Base-by-base conservation (phyloP, 805 yeast species). In the Priceomyces melissophilus region DNA sequence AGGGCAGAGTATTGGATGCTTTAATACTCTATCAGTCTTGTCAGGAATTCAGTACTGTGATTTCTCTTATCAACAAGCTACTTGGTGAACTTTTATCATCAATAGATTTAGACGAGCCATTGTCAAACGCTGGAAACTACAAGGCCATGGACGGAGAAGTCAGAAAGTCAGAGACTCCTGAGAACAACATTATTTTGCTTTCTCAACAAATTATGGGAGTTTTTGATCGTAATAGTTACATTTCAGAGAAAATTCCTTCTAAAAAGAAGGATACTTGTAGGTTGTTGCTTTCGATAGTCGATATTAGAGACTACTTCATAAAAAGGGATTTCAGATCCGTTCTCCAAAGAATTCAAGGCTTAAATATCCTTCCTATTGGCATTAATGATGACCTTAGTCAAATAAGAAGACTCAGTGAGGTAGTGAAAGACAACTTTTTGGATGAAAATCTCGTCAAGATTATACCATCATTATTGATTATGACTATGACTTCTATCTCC, bases 1-100 rank as follows among this genome's bases (percentile, higher is more conserved):
- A 90, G 54, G 97, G 97, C 6, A 76, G 96, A 55, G 73, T 80
- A 10, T 79, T 83, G 46, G 98, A 93, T 56, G 87, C 96, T 13
- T 75, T 93, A 45, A 69, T 87, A 42, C 73, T 93, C 40, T 91
- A 87, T 58, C 96, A 90, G 63, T 75, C 91, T 48, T 80, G 95
- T 36, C 95, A 87, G 62, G 96, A 90, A 50, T 84, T 84, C 59
- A 84, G 85, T 55, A 81, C 84, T 25, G 97, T 88, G 10, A 75
- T 91, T 7, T 61, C 76, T 1, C 75, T 88, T 44, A 78, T 89
- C 48, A 89, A 87, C 65, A 76, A 80, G 52, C 65, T 87, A 25
- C 67, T 93, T 29, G 88, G 96, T 27, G 96, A 90, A 57, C 73
- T 82, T 14, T 68, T 91, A 40, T 73, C 86, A 37, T 73, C 82